Conservation (phyloP, 805 yeast species). For the Hanseniaspora meyeri region DNA sequence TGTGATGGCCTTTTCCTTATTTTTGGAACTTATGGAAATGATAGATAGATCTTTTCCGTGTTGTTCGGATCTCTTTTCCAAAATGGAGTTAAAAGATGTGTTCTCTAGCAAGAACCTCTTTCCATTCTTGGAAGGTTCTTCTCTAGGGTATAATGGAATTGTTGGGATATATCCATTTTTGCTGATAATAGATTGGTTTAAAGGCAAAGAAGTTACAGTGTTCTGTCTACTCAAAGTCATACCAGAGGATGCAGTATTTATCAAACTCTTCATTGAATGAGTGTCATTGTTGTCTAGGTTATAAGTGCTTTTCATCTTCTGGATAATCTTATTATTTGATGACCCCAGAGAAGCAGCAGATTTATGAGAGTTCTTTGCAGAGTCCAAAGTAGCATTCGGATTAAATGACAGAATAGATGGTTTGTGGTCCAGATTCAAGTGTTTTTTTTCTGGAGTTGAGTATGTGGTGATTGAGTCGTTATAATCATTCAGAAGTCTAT, state of each 20-base stretch:
- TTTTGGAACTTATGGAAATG: slow-evolving; percentile 57
- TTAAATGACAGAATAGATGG: slow-evolving; percentile 2
- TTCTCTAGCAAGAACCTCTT: slow-evolving; percentile 20
- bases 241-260: not conserved
- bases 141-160: slow-evolving; percentile 34
- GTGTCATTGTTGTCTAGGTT: not conserved
- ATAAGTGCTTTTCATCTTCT: slow-evolving; percentile 8
- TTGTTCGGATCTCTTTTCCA: slow-evolving; percentile 58
- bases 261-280: not conserved
- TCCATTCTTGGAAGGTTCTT: slow-evolving; percentile 42
- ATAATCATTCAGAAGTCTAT: slow-evolving; percentile 20
- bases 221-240: not conserved
- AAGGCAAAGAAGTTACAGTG: slow-evolving; percentile 19
- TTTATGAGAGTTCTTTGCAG: not conserved
- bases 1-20: slow-evolving; percentile 67
- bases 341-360: not conserved
- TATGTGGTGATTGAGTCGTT: slow-evolving; percentile 1
- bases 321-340: not conserved
- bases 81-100: slow-evolving; percentile 56
- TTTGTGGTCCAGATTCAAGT: not conserved
- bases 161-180: slow-evolving; percentile 23
- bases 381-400: not conserved
- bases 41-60: slow-evolving; percentile 62
- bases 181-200: slow-evolving; percentile 25
- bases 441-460: not conserved